These are phyloP conservation scores for Wickerhamomyces canadensis DNA, from an alignment of 805 yeast species.

Conservation along the genomic window DNA sequence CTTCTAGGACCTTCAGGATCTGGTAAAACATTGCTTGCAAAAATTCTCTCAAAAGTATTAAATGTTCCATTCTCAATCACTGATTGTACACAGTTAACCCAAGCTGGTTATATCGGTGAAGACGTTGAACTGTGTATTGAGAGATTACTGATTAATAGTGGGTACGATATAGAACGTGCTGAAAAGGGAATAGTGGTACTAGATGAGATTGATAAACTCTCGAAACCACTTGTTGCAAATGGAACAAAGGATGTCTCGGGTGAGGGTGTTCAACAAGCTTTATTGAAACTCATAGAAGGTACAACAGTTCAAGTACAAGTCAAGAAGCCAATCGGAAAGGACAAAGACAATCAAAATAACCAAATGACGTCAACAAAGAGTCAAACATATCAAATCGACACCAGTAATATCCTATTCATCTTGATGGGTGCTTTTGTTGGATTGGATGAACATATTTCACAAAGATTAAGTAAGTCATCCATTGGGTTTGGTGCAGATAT, in stretches of 20 bases:
- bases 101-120: constrained; percentile 63
- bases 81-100: constrained; percentile 58
- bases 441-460: constrained; percentile 41
- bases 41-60: constrained; percentile 44
- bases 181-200: constrained; percentile 55
- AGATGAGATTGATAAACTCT: constrained; percentile 54
- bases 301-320: constrained; percentile 43
- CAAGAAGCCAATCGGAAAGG: constrained; percentile 34
- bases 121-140: constrained; percentile 56
- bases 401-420: constrained; percentile 50
- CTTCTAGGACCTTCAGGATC: constrained; percentile 59
- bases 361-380: constrained; percentile 29
- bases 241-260: constrained; percentile 58
- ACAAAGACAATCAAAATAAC: constrained; percentile 25
- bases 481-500: constrained; percentile 22
- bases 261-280: constrained; percentile 60
- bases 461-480: constrained; percentile 29
- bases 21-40: constrained; percentile 54
- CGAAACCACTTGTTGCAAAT: constrained; percentile 40
- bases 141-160: constrained; percentile 43
- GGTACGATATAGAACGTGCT: constrained; percentile 44
- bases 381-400: constrained; percentile 44
- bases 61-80: constrained; percentile 55
- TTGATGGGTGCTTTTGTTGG: constrained; percentile 63
- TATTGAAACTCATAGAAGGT: constrained; percentile 53